phyloP scores from a whole-genome alignment of 768 basidiomycete species.

The Lentinula boryana region DNA sequence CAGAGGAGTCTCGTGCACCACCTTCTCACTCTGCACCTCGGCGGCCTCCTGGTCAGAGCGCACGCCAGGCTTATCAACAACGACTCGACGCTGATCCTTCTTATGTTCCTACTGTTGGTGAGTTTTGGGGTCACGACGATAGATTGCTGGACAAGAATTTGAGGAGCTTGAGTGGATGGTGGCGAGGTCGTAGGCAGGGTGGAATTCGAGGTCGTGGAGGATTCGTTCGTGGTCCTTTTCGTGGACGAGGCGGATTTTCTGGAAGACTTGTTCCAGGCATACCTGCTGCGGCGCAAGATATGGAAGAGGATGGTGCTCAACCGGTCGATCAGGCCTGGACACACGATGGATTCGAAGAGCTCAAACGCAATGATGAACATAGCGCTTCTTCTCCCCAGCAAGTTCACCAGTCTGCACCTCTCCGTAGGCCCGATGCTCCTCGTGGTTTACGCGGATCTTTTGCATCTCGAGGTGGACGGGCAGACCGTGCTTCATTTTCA shows the following conservation, averaged over 20 bases:
- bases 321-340: constrained; percentile 72
- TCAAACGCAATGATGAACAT: constrained; percentile 68
- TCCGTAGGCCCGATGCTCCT: constrained; percentile 29
- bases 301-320: constrained; percentile 16
- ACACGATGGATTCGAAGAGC: constrained; percentile 86
- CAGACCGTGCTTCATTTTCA: constrained; percentile 38
- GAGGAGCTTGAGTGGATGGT: constrained; percentile 81
- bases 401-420: constrained; percentile 22
- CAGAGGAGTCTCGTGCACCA: constrained; percentile 21
- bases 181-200: constrained; percentile 75
- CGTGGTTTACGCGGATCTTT: constrained; percentile 43
- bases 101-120: constrained; percentile 84
- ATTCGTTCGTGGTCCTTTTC: constrained; percentile 29
- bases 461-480: constrained; percentile 38
- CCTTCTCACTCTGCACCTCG: constrained; percentile 18
- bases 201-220: constrained; percentile 56
- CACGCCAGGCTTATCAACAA: constrained; percentile 83
- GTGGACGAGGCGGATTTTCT: constrained; percentile 47
- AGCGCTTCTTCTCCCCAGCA: constrained; percentile 19
- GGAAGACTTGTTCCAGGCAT: constrained; percentile 12
- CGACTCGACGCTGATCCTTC: constrained; percentile 81
- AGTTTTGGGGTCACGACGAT: constrained; percentile 95
- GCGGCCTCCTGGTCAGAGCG: constrained; percentile 49
- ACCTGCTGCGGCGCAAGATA: constrained; percentile 9
- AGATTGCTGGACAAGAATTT: constrained; percentile 78